Conservation (phyloP, 345 rosid species). For the Murraya paniculata region DNA sequence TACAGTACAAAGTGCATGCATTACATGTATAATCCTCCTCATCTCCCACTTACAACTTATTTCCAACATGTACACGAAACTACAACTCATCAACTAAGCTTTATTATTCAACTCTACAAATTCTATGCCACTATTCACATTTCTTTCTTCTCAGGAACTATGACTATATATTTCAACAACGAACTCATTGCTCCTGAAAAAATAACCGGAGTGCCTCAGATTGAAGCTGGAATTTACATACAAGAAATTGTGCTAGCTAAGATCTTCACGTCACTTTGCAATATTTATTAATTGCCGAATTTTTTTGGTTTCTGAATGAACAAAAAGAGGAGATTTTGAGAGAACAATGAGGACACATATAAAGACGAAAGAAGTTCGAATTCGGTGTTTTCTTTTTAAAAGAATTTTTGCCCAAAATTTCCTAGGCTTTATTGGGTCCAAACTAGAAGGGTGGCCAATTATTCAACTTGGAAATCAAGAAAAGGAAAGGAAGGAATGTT, state of each 20-base stretch:
- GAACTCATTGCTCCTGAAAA: conserved; percentile 4
- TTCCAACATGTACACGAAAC: conserved; percentile 24
- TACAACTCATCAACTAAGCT: conserved; percentile 5
- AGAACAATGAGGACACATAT: not conserved
- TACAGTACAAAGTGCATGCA: no score
- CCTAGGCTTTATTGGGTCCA: conserved; percentile 6
- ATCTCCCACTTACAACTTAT: conserved; percentile 19
- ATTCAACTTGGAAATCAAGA: conserved; percentile 78
- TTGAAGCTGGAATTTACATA: not conserved
- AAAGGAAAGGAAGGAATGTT: conserved; percentile 68
- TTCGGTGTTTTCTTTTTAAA: not conserved
- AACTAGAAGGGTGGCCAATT: conserved; percentile 10
- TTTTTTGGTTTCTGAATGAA: not conserved
- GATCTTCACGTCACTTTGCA: conserved; percentile 1
- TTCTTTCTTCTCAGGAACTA: conserved; percentile 25
- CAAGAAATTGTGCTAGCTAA: not conserved
- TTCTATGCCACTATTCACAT: conserved; percentile 31
- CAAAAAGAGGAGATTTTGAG: not conserved
- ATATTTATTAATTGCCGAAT: conserved; percentile 11
- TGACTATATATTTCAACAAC: conserved; percentile 16
- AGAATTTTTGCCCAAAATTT: conserved; percentile 22
- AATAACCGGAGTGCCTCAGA: not conserved
- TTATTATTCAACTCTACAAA: conserved; percentile 6
- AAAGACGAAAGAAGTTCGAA: not conserved
- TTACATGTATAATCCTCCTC: not conserved